These are phyloP conservation scores for Candida koratica DNA, from an alignment of 805 yeast species.

Conservation along the genomic window DNA sequence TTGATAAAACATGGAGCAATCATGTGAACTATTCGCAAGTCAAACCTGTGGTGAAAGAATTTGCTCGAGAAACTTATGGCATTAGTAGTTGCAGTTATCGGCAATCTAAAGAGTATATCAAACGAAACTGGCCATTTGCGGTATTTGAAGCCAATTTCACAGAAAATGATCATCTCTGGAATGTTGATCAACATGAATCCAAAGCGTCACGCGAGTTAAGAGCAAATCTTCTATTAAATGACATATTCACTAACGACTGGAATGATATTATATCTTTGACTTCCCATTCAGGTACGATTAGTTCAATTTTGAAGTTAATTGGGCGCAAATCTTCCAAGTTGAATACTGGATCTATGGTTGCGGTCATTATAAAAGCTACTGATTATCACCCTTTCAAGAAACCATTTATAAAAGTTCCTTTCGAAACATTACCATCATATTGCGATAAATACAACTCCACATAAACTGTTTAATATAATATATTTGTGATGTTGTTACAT, in stretches of 20 bases:
- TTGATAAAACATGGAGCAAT: constrained; percentile 23
- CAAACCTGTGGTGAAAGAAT: constrained; percentile 24
- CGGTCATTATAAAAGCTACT: constrained; percentile 22
- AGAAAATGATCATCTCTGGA: constrained; percentile 26
- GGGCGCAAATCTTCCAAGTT: constrained; percentile 23
- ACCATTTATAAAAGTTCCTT: constrained; percentile 14
- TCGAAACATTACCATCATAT: constrained; percentile 12
- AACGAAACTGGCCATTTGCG: constrained; percentile 18
- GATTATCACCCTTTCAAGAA: constrained; percentile 8
- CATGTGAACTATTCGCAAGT: constrained; percentile 17
- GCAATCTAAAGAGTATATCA: constrained; percentile 22
- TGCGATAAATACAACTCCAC: constrained; percentile 12
- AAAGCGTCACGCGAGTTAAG: constrained; percentile 24
- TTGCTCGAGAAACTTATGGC: constrained; percentile 32
- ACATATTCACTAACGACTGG: constrained; percentile 22
- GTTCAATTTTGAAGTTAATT: constrained; percentile 22
- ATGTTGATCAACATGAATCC: constrained; percentile 21
- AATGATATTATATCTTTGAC: constrained; percentile 24
- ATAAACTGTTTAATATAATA: too few species aligned
- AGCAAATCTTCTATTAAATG: constrained; percentile 24
- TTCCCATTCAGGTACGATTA: constrained; percentile 28
- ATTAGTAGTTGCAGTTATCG: constrained; percentile 28
- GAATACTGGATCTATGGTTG: constrained; percentile 27
- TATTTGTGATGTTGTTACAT: constrained; percentile 63
- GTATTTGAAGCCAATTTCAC: constrained; percentile 25